Evolutionary conservation across 225 moss, liverwort and hornwort genomes (phyloP), one percentile per base, ranked within the genome.

Genomic region (Ulota crispa): DNA sequence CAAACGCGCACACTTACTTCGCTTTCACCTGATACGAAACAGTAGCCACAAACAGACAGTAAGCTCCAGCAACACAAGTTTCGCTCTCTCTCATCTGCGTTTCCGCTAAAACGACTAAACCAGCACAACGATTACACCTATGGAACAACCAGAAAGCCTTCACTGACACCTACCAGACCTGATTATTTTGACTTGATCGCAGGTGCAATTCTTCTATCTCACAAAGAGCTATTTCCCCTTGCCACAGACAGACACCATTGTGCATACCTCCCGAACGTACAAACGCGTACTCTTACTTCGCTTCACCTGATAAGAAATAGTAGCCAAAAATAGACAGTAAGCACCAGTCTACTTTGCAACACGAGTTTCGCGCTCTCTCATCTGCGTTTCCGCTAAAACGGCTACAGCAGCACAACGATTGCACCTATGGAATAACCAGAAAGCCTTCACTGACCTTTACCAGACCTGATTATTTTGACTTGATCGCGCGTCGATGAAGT

Each of bases 151-250:
- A 26, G 26, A 5, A 54, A 6, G 16, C 39, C 39, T 60, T 54
- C 81, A 53, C 68, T 12, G n/a, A 75, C 79, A 21, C 72, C 10
- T 60, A 30, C 3, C 78, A 65, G 42, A 32, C 31, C 18, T 15
- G 61, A 77, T 68, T 59, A 83, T 68, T 67, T 69, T 47, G 53
- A 6, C 64, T 57, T 1, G 23, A 56, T 68, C 41, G n/a, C 32
- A 54, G 21, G 37, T 12, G 41, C 21, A 78, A 77, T 78, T 67
- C 62, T 84, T 39, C 32, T 67, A 71, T 39, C 64, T 65, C 81
- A 60, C 52, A 65, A 12, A 14, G 73, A 16, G 54, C 23, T 68
- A 43, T 60, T 60, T 59, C 36, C 50, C 9, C 56, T 70, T 50
- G 50, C 56, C 47, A 69, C 36, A 31, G 23, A 68, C 41, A 4